Evolutionary conservation across 306 rosid genomes (phyloP), one percentile per base, ranked within the genome.

Genomic region (Vigna reflexopilosa): DNA sequence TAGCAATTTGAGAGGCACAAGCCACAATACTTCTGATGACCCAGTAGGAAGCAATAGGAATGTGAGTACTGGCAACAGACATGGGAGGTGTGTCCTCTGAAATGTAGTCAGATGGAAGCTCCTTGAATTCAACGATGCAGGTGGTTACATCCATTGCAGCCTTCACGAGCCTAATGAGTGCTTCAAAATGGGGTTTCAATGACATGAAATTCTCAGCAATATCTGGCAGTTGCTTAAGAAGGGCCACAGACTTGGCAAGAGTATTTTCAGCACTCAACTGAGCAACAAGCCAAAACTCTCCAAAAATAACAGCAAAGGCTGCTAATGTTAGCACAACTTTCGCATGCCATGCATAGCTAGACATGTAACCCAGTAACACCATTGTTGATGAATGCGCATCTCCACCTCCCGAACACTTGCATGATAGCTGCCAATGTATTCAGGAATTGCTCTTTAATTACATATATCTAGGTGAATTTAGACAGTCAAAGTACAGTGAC

Each of bases 1-100:
- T 68, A 10, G 89, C 67, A 84, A 91, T 88, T 69, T 84, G 91
- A 9, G 91, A 78, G 36, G 97, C 83, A 77, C 93, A 88, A 67
- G 97, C 97, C 51, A 92, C 87, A 9, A 86, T 82, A 61, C 95
- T 87, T 63, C 97, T 50, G 36, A 92, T 78, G 65, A 84, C 85
- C 98, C 98, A 92, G 69, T 92, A 95, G 9, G 93, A 67, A 40
- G 97, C 97, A 81, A 91, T 82, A 61, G 98, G 97, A 78, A 90
- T 81, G 80, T 88, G 88, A 77, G 95, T 84, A 42, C 76, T 70
- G 55, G 88, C 93, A 75, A 77, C 71, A 6, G 91, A 82, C 88
- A 92, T 63, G 73, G 97, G 87, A 45, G 93, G 87, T 15, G 85
- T 83, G 81, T 89, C 93, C 51, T 83, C 88, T 34, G 97, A 89